These are phyloP conservation scores for Fragaria ananassa DNA, from an alignment of 306 rosid species.

Conservation along the genomic window DNA sequence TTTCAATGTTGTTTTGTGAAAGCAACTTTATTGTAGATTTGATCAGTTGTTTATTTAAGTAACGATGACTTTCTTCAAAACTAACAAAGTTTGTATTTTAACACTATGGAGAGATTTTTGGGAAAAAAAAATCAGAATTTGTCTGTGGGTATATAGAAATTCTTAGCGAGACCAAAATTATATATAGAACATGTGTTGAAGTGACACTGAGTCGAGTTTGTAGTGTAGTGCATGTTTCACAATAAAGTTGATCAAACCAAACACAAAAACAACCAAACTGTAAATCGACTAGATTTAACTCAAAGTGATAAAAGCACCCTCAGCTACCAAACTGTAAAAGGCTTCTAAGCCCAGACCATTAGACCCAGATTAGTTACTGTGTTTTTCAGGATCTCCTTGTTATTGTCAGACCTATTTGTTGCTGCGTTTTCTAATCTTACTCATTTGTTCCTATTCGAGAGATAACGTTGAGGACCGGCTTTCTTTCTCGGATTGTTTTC, in stretches of 20 bases:
- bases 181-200: too few relatives aligned
- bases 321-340: neutral
- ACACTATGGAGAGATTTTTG: too few relatives aligned
- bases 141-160: too few relatives aligned
- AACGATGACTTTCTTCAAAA: too few relatives aligned
- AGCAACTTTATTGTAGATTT: too few relatives aligned
- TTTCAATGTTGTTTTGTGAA: too few relatives aligned
- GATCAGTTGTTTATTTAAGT: too few relatives aligned
- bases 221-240: too few relatives aligned
- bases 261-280: neutral
- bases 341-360: neutral
- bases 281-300: neutral
- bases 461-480: conserved; percentile 30
- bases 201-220: too few relatives aligned
- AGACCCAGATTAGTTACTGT: neutral
- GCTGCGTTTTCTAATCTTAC: conserved; percentile 4
- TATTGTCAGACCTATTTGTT: neutral
- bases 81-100: too few relatives aligned
- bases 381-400: conserved; percentile 8
- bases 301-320: neutral
- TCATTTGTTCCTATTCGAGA: conserved; percentile 17
- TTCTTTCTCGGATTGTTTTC: neutral
- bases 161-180: too few relatives aligned
- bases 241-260: neutral
- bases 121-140: too few relatives aligned